Conservation (phyloP, 352 stramenopile genomes). For the Globisporangium cystogenes region DNA sequence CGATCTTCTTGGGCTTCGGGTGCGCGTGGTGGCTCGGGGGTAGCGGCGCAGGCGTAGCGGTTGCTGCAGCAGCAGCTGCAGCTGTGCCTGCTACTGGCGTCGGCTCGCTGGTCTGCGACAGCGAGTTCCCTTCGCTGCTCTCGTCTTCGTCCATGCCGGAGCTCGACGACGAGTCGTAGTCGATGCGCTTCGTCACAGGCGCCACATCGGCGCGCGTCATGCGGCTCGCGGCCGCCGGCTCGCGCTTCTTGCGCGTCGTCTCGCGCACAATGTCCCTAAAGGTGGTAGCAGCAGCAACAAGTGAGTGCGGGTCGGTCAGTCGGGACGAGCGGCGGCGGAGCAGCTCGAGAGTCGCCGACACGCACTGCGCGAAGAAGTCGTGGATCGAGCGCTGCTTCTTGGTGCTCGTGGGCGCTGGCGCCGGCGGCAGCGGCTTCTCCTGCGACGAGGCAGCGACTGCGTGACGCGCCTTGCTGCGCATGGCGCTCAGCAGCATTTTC, state of each 20-base stretch:
- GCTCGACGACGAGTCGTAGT: slow-evolving; percentile 52
- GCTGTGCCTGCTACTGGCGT: no score
- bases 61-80: no score
- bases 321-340: no score
- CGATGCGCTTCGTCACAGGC: slow-evolving; percentile 60
- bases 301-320: not conserved
- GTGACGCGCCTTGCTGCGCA: slow-evolving; percentile 28
- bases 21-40: not conserved
- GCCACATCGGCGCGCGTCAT: slow-evolving; percentile 28
- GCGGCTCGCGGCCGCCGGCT: slow-evolving; percentile 13
- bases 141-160: slow-evolving; percentile 43
- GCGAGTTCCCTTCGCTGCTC: slow-evolving; percentile 20
- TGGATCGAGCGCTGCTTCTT: slow-evolving; percentile 86
- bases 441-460: slow-evolving; percentile 6
- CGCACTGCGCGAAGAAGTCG: slow-evolving; percentile 74
- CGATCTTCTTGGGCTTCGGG: slow-evolving; percentile 65
- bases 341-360: not conserved
- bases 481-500: slow-evolving; percentile 25
- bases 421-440: slow-evolving; percentile 2
- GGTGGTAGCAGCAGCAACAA: not conserved
- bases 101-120: slow-evolving; percentile 10
- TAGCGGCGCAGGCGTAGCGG: not conserved
- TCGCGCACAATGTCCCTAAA: slow-evolving; percentile 16
- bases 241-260: slow-evolving; percentile 33
- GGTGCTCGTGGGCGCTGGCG: slow-evolving; percentile 10